phyloP scores from a whole-genome alignment of 2,329 filamentous ascomycete species.

The Pyrenophora teres region DNA sequence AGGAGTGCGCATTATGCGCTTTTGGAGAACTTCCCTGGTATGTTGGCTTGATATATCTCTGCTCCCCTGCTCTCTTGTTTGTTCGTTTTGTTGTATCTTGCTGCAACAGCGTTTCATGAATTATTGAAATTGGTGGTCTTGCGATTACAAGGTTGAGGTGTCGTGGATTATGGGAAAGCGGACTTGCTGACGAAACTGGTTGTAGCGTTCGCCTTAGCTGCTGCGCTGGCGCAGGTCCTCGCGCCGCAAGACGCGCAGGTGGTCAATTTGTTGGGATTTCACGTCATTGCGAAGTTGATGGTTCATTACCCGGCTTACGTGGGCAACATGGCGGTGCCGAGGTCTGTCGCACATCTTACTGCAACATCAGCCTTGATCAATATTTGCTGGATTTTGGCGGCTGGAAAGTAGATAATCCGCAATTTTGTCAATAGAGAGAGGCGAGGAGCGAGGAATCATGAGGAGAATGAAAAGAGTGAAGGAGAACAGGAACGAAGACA shows the following conservation, averaged over 20 bases:
- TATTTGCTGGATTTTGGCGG: slow-evolving; percentile 29
- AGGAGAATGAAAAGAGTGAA: too few relatives aligned
- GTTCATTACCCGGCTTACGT: slow-evolving; percentile 30
- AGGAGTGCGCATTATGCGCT: slow-evolving; percentile 29
- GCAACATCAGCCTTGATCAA: slow-evolving; percentile 30
- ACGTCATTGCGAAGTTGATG: slow-evolving; percentile 29
- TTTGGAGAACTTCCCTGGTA: slow-evolving; percentile 32
- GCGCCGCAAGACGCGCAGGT: slow-evolving; percentile 29
- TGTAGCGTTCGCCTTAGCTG: slow-evolving; percentile 25
- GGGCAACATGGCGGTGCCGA: slow-evolving; percentile 22
- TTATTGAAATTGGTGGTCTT: too few relatives aligned
- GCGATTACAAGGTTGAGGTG: too few relatives aligned
- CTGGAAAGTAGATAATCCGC: slow-evolving; percentile 9
- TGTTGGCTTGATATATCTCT: not conserved
- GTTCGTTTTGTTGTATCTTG: not conserved
- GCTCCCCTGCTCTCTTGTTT: not conserved
- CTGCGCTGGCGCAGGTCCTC: slow-evolving; percentile 28
- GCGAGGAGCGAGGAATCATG: too few relatives aligned
- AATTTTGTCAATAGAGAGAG: too few relatives aligned
- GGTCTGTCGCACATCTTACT: slow-evolving; percentile 24
- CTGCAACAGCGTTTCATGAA: too few relatives aligned
- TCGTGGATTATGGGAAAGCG: not conserved
- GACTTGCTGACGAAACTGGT: not conserved
- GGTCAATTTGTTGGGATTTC: slow-evolving; percentile 27
- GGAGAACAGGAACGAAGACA: too few relatives aligned